These are phyloP conservation scores for Spathaspora hagerdaliae DNA, from an alignment of 805 yeast genomes.

Conservation along the genomic window DNA sequence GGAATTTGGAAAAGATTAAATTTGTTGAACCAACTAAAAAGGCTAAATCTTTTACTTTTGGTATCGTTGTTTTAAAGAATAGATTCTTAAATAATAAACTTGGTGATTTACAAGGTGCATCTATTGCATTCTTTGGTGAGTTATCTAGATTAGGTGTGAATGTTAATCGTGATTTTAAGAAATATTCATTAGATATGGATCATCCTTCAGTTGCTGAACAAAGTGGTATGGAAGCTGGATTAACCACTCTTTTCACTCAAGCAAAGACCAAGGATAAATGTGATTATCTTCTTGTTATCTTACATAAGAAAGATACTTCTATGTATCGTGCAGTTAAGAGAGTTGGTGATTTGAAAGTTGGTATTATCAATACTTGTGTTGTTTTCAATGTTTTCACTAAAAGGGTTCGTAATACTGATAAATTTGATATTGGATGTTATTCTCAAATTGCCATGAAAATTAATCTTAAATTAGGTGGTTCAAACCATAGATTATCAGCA, in stretches of 20 bases:
- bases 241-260: not conserved
- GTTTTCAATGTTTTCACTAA: constrained; percentile 5
- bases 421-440: constrained; percentile 4
- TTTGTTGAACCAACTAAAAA: constrained; percentile 2
- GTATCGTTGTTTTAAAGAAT: constrained; percentile 4
- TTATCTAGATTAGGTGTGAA: constrained; percentile 5
- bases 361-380: constrained; percentile 7
- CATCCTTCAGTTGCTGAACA: not conserved
- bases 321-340: constrained; percentile 6
- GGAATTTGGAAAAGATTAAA: constrained; percentile 5
- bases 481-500: constrained; percentile 6
- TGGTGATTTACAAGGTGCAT: constrained; percentile 3
- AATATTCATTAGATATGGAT: constrained; percentile 5
- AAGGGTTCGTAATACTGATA: not conserved
- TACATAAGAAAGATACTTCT: constrained; percentile 6
- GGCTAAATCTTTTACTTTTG: constrained; percentile 2
- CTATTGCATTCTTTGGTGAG: constrained; percentile 5
- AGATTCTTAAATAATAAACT: not conserved
- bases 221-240: constrained; percentile 2
- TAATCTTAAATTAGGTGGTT: constrained; percentile 7
- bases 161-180: not conserved
- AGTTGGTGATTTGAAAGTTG: constrained; percentile 8
- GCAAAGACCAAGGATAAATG: constrained; percentile 5
- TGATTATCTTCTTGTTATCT: constrained; percentile 6
- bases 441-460: constrained; percentile 9